phyloP scores from a whole-genome alignment of 371 early-diverging fungal species.

The Rhizopus sp. region DNA sequence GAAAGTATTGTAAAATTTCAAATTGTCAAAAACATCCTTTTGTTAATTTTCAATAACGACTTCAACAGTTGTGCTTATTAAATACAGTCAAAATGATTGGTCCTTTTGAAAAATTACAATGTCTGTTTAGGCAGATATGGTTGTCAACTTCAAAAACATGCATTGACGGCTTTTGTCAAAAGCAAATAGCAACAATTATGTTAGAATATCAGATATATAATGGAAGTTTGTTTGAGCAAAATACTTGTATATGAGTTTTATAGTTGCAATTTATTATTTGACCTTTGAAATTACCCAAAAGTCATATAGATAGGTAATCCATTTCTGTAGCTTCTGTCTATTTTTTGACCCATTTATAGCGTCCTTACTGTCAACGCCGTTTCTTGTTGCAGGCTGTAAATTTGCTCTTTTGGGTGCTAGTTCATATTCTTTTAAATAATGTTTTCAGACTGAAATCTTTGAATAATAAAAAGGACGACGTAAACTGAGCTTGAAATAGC shows the following conservation, averaged over 20 bases:
- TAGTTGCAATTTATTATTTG: neutral
- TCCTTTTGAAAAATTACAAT: too few species aligned
- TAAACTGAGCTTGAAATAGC: too few species aligned
- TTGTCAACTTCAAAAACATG: neutral
- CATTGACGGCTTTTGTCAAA: constrained; percentile 2
- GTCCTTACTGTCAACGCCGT: neutral
- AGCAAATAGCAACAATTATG: neutral
- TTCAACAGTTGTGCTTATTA: too few species aligned
- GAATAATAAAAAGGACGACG: too few species aligned
- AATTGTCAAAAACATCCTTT: too few species aligned
- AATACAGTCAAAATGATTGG: too few species aligned
- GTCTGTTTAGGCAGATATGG: constrained; percentile 1
- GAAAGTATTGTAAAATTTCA: too few species aligned
- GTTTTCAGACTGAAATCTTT: constrained; percentile 1
- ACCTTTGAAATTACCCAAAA: neutral
- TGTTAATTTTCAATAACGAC: too few species aligned
- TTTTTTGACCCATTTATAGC: constrained; percentile 1
- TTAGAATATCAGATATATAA: constrained; percentile 1
- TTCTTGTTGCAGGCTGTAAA: constrained; percentile 2
- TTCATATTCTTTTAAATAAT: neutral
- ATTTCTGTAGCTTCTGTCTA: constrained; percentile 1
- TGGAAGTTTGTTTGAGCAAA: constrained; percentile 1
- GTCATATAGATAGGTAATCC: constrained; percentile 1
- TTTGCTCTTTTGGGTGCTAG: neutral
- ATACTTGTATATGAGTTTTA: too few species aligned